These are phyloP conservation scores for Euptelea pleiosperma DNA, from an alignment of 164 flowering plant species.

Conservation along the genomic window DNA sequence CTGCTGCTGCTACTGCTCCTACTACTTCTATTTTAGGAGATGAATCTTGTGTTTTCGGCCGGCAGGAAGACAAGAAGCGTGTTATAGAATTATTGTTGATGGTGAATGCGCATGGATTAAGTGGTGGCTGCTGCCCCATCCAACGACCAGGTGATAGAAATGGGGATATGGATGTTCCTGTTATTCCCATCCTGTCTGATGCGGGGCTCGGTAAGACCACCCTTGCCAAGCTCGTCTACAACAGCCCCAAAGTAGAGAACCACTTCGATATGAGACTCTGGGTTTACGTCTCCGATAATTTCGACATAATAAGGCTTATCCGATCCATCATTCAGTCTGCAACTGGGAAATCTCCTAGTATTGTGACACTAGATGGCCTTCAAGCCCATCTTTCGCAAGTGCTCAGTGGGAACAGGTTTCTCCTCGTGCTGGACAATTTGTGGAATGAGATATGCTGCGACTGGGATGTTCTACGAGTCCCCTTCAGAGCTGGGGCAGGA, in stretches of 20 bases:
- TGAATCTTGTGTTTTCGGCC: background rate
- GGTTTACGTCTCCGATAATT: conserved; percentile 8
- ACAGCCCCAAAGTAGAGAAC: background rate
- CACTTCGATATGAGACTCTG: conserved; percentile 1
- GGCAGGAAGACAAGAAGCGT: background rate
- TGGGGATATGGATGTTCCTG: background rate
- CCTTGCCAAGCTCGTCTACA: conserved; percentile 7
- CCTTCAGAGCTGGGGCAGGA: conserved; percentile 17
- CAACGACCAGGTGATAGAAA: background rate
- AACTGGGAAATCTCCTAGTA: background rate
- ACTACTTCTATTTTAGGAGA: background rate
- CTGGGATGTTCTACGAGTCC: conserved; percentile 21
- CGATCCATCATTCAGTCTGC: conserved; percentile 5
- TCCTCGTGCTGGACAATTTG: conserved; percentile 12
- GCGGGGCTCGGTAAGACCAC: conserved; percentile 16
- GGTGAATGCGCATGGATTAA: no score
- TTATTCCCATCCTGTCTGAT: conserved; percentile 1
- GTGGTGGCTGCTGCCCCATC: no score
- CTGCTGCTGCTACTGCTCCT: no score
- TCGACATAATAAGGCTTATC: background rate
- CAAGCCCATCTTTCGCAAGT: background rate
- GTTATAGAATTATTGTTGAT: background rate
- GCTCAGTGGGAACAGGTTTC: background rate
- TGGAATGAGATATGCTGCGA: conserved; percentile 7
- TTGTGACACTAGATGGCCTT: background rate